Base-by-base conservation (phyloP, 73 alveolate genomes). In the Symbiodinium pilosum region DNA sequence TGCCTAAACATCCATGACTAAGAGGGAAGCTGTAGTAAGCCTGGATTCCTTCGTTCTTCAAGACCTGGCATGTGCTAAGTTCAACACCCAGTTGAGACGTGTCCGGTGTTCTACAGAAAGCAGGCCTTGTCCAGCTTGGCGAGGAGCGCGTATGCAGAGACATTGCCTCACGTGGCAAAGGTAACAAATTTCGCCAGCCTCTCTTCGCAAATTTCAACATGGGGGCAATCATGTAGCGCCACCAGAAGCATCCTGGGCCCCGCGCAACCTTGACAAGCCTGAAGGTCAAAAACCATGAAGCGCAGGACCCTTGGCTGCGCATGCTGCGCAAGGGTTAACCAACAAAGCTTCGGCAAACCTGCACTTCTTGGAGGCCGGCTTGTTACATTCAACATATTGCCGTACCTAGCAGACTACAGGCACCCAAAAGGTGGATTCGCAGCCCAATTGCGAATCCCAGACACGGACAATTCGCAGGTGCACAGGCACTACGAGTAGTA, bases 71-170 rank as follows among this genome's bases (percentile, higher is more conserved):
- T 20, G 54, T n/a, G 43, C 34, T n/a, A 30, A 12, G 44, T 84
- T 4, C 39, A 26, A 11, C n/a, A n/a, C n/a, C n/a, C n/a, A n/a
- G n/a, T n/a, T 40, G 40, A 39, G 11, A 7, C 41, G 64, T 36
- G 41, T 73, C n/a, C 38, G 36, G 7, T 4, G n/a, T 34, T 32
- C 5, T n/a, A 24, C 36, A 73, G n/a, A 73, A 34, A 52, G 24
- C 14, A 24, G 28, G 54, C 97, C 97, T 91, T 91, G 89, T 91
- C 97, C 52, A 91, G 52, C 97, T 91, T 91, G 32, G 97, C 97
- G 28, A 91, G 97, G 14, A 91, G 54, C 1, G 97, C 97, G 52
- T 91, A 91, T 2, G 97, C 87, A 2, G 97, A 91, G 64, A 91
- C 97, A 36, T 91, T 91, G 88, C 97, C 97, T 91, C 32, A 16